Base-by-base conservation (phyloP, 164 flowering plant species). In the Piper betle region DNA sequence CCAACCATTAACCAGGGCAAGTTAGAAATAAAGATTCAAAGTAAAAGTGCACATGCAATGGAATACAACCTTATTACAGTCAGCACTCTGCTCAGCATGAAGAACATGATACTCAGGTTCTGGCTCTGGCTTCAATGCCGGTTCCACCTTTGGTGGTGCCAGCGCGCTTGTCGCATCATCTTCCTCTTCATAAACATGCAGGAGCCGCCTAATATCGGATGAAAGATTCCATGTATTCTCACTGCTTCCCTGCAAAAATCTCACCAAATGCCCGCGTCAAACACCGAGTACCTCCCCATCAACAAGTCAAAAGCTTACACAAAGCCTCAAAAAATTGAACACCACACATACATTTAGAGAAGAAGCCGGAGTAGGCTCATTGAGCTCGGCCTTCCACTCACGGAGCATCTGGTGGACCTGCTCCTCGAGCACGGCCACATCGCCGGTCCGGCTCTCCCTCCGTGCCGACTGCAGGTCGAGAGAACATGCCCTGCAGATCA, bases 331-430 rank as follows among this genome's bases (percentile, higher is more conserved):
- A 53, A 38, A 57, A 57, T 15, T 39, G 16, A 39, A 39, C 41
- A 58, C 17, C 6, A 7, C n/a, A 25, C 55, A 59, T 20, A 81
- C 88, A 61, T 75, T 93, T 60, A 91, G 68, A 37, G 98, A 92
- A 33, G 95, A 77, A 7, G 96, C 91, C 0, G 99, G 96, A 58
- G 97, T 81, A 40, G 96, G 91, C 74, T 88, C 85, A 61, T 94
- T 84, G 62, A 94, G 93, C 64, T 94, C 99, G 11, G 95, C 65
- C 63, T 88, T 85, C 99, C 99, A 94, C 71, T 94, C 99, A 0
- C 92, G 80, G 41, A 94, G 84, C 96, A 91, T 88, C 84, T 82
- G 96, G 73, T 94, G 86, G 38, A 94, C 95, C 72, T 91, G 96
- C 75, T 94, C 99, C 70, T 91, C 97, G 20, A 88, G 82, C 43